A percentile compares a stretch with the other conserved stretches of the same genome.
phyloP scores from a whole-genome alignment of 2,329 filamentous ascomycete species.

The Phialemoniopsis sp. region DNA sequence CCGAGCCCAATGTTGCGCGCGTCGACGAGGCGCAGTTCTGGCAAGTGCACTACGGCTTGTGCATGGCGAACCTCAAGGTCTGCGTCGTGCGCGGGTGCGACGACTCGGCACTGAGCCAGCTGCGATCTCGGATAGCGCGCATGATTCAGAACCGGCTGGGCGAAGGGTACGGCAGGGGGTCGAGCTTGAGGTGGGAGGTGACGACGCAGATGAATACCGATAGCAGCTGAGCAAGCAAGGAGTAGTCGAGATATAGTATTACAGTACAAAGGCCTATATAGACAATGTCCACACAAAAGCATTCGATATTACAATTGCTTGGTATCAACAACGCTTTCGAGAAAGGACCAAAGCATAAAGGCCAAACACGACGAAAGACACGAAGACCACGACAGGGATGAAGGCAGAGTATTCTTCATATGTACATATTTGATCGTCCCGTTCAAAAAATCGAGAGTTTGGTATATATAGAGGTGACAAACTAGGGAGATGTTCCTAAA shows the following conservation, averaged over 20 bases:
- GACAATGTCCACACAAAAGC: no score
- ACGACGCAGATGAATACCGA: slow-evolving; percentile 69
- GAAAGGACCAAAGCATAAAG: background rate
- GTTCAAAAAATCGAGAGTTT: background rate
- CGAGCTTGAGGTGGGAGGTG: slow-evolving; percentile 86
- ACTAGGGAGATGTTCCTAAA: no score
- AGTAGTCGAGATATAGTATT: no score
- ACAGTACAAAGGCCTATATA: no score
- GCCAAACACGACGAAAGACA: background rate
- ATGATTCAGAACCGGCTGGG: slow-evolving; percentile 83
- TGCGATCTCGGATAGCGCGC: slow-evolving; percentile 72
- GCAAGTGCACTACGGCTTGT: slow-evolving; percentile 97
- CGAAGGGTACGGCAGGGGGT: slow-evolving; percentile 78
- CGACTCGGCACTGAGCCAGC: slow-evolving; percentile 65
- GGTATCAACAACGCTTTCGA: background rate
- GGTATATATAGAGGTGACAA: background rate
- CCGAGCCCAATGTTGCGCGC: slow-evolving; percentile 68
- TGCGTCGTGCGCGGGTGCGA: slow-evolving; percentile 61
- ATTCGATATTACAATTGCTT: no score
- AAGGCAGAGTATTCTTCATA: slow-evolving; percentile 1
- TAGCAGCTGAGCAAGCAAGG: slow-evolving; percentile 8
- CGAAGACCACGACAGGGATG: background rate
- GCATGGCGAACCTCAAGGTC: slow-evolving; percentile 90
- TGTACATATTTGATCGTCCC: background rate
- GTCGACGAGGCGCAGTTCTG: slow-evolving; percentile 94